Evolutionary conservation across 2,329 filamentous ascomycete genomes (phyloP).

Genomic region (Exophiala lecanii-corni): DNA sequence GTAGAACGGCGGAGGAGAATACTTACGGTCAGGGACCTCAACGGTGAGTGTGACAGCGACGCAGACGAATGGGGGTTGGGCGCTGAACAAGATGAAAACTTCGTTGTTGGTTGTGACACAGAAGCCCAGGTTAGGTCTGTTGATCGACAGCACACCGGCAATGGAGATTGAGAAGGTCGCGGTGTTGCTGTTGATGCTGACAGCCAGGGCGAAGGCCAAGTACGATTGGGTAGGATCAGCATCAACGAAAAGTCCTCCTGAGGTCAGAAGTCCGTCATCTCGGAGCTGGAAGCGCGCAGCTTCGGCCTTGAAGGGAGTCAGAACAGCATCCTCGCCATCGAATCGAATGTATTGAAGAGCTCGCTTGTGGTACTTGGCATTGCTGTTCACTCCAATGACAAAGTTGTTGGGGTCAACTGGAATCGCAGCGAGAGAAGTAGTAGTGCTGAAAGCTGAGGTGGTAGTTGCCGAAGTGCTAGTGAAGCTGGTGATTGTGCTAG

Average conservation of each 20-base stretch:
- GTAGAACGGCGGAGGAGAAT: not conserved
- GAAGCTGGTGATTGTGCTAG: not conserved
- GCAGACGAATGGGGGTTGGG: slow-evolving; percentile 9
- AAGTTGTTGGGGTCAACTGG: slow-evolving; percentile 5
- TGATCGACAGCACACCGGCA: slow-evolving; percentile 1
- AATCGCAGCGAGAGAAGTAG: not conserved
- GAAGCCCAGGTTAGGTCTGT: slow-evolving; percentile 3
- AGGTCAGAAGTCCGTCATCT: slow-evolving; percentile 8
- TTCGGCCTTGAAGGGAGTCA: slow-evolving; percentile 6
- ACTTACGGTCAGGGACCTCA: slow-evolving; percentile 2
- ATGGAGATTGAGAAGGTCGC: slow-evolving; percentile 1
- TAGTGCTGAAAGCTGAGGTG: not conserved
- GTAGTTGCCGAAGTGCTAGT: not conserved
- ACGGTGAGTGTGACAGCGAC: slow-evolving; percentile 2
- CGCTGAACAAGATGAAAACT: slow-evolving; percentile 10
- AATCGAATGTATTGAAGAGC: slow-evolving; percentile 17
- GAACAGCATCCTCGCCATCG: slow-evolving; percentile 8
- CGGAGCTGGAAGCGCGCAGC: slow-evolving; percentile 17
- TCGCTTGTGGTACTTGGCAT: slow-evolving; percentile 16
- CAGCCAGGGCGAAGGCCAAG: slow-evolving; percentile 10
- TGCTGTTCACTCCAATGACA: slow-evolving; percentile 6
- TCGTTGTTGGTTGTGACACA: slow-evolving; percentile 7
- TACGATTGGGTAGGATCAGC: slow-evolving; percentile 14
- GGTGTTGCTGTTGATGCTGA: not conserved
- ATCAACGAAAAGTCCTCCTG: slow-evolving; percentile 11